Conservation (phyloP, 805 yeast species). For the Lipomyces mesembrius region DNA sequence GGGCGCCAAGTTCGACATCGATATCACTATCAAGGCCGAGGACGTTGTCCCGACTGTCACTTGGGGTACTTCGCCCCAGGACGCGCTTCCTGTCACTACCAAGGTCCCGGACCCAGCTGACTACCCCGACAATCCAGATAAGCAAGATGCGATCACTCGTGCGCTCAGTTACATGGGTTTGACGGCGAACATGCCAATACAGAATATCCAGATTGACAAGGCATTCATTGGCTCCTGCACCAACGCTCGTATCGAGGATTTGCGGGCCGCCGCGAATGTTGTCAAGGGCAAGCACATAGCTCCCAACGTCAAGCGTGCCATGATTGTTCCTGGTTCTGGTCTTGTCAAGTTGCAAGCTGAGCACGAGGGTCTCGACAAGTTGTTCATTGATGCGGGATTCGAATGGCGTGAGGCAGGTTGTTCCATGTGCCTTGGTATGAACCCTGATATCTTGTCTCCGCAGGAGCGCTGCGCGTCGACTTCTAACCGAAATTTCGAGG, state of each 20-base stretch:
- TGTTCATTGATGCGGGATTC: conserved; percentile 90
- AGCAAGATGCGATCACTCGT: conserved; percentile 83
- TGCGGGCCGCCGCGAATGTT: conserved; percentile 92
- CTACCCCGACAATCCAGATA: conserved; percentile 59
- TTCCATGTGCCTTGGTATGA: conserved; percentile 99
- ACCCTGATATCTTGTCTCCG: conserved; percentile 94
- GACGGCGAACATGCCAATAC: conserved; percentile 75
- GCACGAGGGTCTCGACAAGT: conserved; percentile 88
- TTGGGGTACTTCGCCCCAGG: conserved; percentile 99
- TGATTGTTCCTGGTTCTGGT: conserved; percentile 98
- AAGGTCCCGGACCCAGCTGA: conserved; percentile 87
- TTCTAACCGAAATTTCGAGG: conserved; percentile 97
- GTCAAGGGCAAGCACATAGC: conserved; percentile 91
- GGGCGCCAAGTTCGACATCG: conserved; percentile 87
- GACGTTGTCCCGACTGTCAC: conserved; percentile 96
- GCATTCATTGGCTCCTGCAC: conserved; percentile 98
- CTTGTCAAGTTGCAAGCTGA: conserved; percentile 93
- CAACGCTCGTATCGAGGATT: conserved; percentile 95
- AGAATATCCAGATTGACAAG: conserved; percentile 80
- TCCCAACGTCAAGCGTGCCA: conserved; percentile 72
- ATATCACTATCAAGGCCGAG: conserved; percentile 74
- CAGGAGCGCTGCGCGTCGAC: conserved; percentile 98
- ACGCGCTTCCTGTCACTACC: conserved; percentile 92
- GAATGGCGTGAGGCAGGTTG: conserved; percentile 99
- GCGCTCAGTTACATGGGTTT: conserved; percentile 93